Evolutionary conservation across 1,139 yeast species (phyloP), one percentile per base, ranked within the genome.

Genomic region (Saccharomycopsis hybrid): DNA sequence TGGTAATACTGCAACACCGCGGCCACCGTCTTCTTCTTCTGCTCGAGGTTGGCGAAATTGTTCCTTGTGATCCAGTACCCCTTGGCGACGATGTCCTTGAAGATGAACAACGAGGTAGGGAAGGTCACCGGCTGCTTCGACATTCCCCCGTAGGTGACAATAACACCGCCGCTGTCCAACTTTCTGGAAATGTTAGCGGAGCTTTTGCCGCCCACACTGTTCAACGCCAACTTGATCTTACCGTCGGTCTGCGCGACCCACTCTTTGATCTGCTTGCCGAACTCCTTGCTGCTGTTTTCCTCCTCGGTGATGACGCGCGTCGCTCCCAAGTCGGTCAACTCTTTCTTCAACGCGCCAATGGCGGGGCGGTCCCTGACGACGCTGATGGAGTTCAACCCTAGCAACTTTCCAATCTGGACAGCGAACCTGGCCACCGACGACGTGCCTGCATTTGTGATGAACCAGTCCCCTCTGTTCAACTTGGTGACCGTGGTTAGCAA

Each of bases 131-230:
- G 98, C 68, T 88, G 92, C 72, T 82, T 82, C 4, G 97, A 87
- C 98, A 92, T 92, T 46, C 96, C 98, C 31, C 99, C 99, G 63
- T 92, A 92, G 0, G 98, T 89, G 60, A 86, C 80, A 73, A 92
- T 73, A 56, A 85, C 74, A 1, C 80, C 81, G 31, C 89, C 87
- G 55, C 78, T 74, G 48, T 77, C 80, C 56, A 92, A 74, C 63
- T 89, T 89, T 57, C 96, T 76, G 5, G 96, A 92, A 58, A 92
- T 72, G 42, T 83, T 82, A 1, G 95, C 74, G 41, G 89, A 77
- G 39, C 88, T 82, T 57, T 84, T 77, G 32, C 98, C 98, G 47
- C 98, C 97, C 44, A 92, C 94, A 61, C 96, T 87, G 67, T 94
- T 92, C 57, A 92, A 72, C 1, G 88, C 98, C 51, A 92, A 72